Conservation (phyloP, 805 yeast species). For the Debaryomyces tyrocola region DNA sequence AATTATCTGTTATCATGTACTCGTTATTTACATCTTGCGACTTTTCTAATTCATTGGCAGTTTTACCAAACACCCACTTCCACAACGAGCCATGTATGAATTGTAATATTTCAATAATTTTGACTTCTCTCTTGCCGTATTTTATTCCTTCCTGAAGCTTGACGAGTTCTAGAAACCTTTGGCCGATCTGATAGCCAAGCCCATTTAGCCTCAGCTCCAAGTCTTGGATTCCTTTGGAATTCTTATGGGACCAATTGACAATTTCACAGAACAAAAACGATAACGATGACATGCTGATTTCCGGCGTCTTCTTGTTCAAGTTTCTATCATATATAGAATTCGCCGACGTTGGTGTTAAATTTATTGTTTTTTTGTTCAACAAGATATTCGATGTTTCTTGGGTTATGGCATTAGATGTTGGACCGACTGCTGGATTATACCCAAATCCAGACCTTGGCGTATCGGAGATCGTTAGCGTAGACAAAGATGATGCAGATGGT, state of each 20-base stretch:
- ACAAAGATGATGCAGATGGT: constrained; percentile 29
- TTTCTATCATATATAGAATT: constrained; percentile 67
- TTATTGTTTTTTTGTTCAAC: constrained; percentile 30
- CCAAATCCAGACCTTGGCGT: constrained; percentile 36
- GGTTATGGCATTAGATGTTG: constrained; percentile 38
- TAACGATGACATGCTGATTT: constrained; percentile 65
- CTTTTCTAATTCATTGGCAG: constrained; percentile 75
- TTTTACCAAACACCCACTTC: constrained; percentile 69
- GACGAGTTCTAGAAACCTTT: constrained; percentile 65
- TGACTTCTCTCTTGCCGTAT: constrained; percentile 63
- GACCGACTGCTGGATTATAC: constrained; percentile 44
- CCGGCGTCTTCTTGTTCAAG: constrained; percentile 58
- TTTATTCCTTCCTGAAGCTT: constrained; percentile 64
- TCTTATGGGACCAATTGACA: constrained; percentile 61
- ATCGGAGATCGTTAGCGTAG: constrained; percentile 29
- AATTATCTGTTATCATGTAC: constrained; percentile 76
- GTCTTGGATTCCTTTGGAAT: constrained; percentile 68
- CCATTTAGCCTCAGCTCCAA: constrained; percentile 57
- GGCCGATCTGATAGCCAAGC: constrained; percentile 77
- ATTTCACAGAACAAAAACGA: constrained; percentile 71
- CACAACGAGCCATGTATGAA: constrained; percentile 74
- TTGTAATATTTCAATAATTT: constrained; percentile 66
- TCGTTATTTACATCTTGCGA: constrained; percentile 67
- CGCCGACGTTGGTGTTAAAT: constrained; percentile 33
- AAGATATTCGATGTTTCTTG: constrained; percentile 37